Percentiles rank a stretch among this genome's conserved stretches.
Conservation (phyloP, 106 monocot genomes). For the Xerophyta viscosa region DNA sequence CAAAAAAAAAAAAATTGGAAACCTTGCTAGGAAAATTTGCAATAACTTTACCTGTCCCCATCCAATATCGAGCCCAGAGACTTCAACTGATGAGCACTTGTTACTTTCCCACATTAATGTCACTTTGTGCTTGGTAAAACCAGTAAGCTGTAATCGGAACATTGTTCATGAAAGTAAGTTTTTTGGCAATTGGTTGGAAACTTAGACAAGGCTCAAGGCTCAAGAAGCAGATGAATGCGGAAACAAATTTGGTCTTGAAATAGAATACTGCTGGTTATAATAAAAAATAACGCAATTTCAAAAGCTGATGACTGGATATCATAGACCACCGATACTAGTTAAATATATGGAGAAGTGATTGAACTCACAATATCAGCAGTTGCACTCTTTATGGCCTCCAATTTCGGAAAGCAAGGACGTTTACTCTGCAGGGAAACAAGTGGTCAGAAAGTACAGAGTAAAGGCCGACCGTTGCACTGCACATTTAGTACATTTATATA, state of each 20-base stretch:
- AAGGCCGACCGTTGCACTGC: too few species aligned
- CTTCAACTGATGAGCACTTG: slow-evolving; percentile 65
- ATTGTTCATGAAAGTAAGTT: slow-evolving; percentile 3
- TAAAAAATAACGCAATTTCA: neutral
- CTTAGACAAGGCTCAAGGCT: too few species aligned
- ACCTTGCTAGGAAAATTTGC: neutral
- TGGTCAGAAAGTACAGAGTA: too few species aligned
- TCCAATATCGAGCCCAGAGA: slow-evolving; percentile 96
- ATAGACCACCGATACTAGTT: neutral
- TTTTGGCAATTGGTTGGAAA: too few species aligned
- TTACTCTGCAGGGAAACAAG: slow-evolving; percentile 43
- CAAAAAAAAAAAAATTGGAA: neutral
- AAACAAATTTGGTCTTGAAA: neutral
- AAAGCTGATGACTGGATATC: neutral
- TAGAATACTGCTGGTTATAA: neutral
- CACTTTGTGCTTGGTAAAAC: slow-evolving; percentile 38
- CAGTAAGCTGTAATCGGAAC: slow-evolving; percentile 58
- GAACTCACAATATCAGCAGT: slow-evolving; percentile 85
- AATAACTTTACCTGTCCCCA: slow-evolving; percentile 80
- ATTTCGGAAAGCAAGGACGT: slow-evolving; percentile 75
- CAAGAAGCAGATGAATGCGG: too few species aligned
- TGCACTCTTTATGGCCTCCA: slow-evolving; percentile 89
- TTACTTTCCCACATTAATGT: slow-evolving; percentile 55
- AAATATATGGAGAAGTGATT: neutral
- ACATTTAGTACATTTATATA: too few species aligned